A percentile compares a stretch with the other conserved stretches of the same genome.
Conservation (phyloP, 1,284 basidiomycete species). For the Trichosporon sp. region DNA sequence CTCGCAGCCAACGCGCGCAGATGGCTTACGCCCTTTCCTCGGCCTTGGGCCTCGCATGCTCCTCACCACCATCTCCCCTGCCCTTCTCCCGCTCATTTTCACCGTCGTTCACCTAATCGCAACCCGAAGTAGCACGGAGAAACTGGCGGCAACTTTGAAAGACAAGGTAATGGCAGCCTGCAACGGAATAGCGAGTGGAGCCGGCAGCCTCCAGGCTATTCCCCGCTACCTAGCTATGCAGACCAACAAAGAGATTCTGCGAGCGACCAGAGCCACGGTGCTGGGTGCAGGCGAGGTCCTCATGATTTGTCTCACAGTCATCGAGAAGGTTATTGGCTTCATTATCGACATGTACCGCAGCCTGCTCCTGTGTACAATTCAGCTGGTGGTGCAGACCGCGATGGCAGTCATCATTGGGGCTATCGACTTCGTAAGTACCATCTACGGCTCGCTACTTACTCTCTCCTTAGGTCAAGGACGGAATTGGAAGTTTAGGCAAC, state of each 20-base stretch:
- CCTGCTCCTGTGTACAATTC: slow-evolving; percentile 84
- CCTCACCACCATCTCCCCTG: slow-evolving; percentile 64
- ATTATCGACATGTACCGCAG: slow-evolving; percentile 87
- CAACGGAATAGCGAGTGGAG: slow-evolving; percentile 72
- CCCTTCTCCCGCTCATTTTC: slow-evolving; percentile 76
- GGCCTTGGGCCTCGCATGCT: slow-evolving; percentile 74
- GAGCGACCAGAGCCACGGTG: slow-evolving; percentile 72
- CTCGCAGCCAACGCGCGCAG: background rate
- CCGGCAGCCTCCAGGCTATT: slow-evolving; percentile 73
- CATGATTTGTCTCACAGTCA: slow-evolving; percentile 62
- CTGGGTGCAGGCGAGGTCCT: slow-evolving; percentile 69
- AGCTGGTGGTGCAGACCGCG: slow-evolving; percentile 77
- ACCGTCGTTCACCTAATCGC: slow-evolving; percentile 73
- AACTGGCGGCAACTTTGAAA: slow-evolving; percentile 69
- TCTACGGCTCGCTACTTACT: background rate
- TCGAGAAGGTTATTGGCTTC: slow-evolving; percentile 85
- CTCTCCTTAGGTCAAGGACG: slow-evolving; percentile 63
- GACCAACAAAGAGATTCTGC: slow-evolving; percentile 71
- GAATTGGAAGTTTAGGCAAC: slow-evolving; percentile 64
- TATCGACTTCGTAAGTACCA: slow-evolving; percentile 59
- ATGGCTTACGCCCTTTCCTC: slow-evolving; percentile 61
- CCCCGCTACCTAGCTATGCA: slow-evolving; percentile 80
- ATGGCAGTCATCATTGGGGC: slow-evolving; percentile 74
- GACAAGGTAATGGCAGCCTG: slow-evolving; percentile 70
- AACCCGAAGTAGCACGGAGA: slow-evolving; percentile 59